Evolutionary conservation across 2,329 filamentous ascomycete species (phyloP).

Genomic region (Penicillium fuscoglaucum): DNA sequence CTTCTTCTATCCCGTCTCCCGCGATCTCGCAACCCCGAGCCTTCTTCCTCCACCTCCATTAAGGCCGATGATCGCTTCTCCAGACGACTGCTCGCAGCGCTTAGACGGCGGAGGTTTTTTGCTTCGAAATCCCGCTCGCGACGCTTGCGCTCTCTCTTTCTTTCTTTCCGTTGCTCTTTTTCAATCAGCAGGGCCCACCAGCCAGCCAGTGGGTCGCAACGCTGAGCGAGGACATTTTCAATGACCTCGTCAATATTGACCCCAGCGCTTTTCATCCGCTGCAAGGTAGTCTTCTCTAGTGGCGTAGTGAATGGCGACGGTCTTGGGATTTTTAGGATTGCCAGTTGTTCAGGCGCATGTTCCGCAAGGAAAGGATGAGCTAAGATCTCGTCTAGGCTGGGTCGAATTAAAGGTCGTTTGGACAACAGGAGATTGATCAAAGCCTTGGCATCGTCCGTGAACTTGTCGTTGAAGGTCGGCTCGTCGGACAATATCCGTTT

Average conservation of each 20-base stretch:
- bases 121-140: conserved; percentile 81
- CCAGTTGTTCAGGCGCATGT: conserved; percentile 82
- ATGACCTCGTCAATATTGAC: conserved; percentile 94
- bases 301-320: conserved; percentile 80
- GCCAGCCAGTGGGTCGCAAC: conserved; percentile 85
- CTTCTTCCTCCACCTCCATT: conserved; percentile 77
- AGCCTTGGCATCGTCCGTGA: conserved; percentile 74
- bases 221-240: conserved; percentile 85
- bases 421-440: conserved; percentile 80
- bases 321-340: conserved; percentile 79
- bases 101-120: conserved; percentile 76
- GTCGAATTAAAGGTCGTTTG: conserved; percentile 82
- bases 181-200: conserved; percentile 97
- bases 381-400: conserved; percentile 79
- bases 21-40: conserved; percentile 63
- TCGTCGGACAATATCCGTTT: conserved; percentile 81
- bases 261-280: conserved; percentile 89
- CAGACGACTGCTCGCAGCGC: conserved; percentile 83
- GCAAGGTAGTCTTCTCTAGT: conserved; percentile 85
- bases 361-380: conserved; percentile 85
- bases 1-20: conserved; percentile 78
- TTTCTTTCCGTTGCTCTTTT: conserved; percentile 88
- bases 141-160: conserved; percentile 74
- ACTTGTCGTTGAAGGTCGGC: conserved; percentile 76
- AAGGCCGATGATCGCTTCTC: conserved; percentile 77